These are phyloP conservation scores for Verticillium klebahnii DNA, from an alignment of 2,329 filamentous ascomycete species.

Conservation along the genomic window DNA sequence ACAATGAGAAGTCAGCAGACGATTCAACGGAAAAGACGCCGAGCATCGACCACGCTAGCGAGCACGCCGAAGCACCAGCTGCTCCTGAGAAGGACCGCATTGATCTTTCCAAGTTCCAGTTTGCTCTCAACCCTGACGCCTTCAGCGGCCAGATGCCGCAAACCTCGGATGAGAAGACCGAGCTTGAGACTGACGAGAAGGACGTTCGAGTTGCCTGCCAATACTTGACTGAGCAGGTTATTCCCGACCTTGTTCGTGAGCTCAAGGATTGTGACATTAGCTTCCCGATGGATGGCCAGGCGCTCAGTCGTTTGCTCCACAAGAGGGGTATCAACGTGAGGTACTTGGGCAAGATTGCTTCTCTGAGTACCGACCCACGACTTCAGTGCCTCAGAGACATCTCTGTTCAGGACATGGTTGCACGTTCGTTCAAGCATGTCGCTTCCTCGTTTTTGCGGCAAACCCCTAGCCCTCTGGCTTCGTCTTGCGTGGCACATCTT, in stretches of 20 bases:
- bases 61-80: conserved; percentile 21
- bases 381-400: conserved; percentile 74
- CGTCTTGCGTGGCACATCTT: conserved; percentile 76
- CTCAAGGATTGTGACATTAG: conserved; percentile 89
- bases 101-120: conserved; percentile 81
- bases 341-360: conserved; percentile 83
- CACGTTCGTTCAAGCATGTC: conserved; percentile 94
- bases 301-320: conserved; percentile 81
- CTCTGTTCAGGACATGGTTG: conserved; percentile 85
- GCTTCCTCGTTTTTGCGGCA: conserved; percentile 74
- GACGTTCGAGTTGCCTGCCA: conserved; percentile 81
- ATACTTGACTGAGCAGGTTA: conserved; percentile 69
- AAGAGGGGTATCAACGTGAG: conserved; percentile 96
- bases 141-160: conserved; percentile 91
- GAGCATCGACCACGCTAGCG: conserved; percentile 2
- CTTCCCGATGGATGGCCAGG: conserved; percentile 98
- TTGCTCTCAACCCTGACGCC: conserved; percentile 89
- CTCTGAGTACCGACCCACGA: conserved; percentile 64
- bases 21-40: conserved; percentile 11
- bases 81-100: conserved; percentile 59
- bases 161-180: conserved; percentile 82
- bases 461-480: conserved; percentile 74
- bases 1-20: background rate
- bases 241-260: conserved; percentile 83
- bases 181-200: conserved; percentile 78